phyloP scores from a whole-genome alignment of 169 alveolate species.

The Plasmodium vivax region DNA sequence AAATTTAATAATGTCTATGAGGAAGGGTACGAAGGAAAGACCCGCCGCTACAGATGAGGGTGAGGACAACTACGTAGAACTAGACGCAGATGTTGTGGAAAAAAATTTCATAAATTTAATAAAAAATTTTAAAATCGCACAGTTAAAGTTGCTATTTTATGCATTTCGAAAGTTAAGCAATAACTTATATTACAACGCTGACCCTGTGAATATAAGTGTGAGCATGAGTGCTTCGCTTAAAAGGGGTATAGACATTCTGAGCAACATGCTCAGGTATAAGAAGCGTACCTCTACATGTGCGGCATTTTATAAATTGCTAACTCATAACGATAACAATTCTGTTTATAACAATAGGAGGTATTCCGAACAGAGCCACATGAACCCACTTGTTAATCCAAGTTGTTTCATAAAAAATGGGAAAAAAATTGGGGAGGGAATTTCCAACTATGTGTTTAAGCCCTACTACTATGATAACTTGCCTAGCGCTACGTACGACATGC shows the following conservation, averaged over 20 bases:
- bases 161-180: slow-evolving; percentile 68
- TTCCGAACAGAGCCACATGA: slow-evolving; percentile 2
- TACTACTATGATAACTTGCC: slow-evolving; percentile 72
- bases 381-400: background rate
- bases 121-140: slow-evolving; percentile 66
- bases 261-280: slow-evolving; percentile 32
- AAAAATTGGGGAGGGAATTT: slow-evolving; percentile 10
- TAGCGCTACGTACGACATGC: slow-evolving; percentile 28
- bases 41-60: background rate
- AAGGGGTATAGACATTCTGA: slow-evolving; percentile 33
- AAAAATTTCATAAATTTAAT: slow-evolving; percentile 60
- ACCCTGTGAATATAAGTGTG: background rate
- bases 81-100: slow-evolving; percentile 74
- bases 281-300: background rate
- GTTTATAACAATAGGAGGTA: slow-evolving; percentile 25
- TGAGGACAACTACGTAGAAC: slow-evolving; percentile 45
- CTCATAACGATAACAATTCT: slow-evolving; percentile 16
- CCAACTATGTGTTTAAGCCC: slow-evolving; percentile 58
- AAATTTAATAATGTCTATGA: slow-evolving; percentile 41
- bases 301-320: slow-evolving; percentile 46
- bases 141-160: slow-evolving; percentile 34
- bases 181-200: slow-evolving; percentile 20
- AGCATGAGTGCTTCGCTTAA: slow-evolving; percentile 15
- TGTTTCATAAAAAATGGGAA: background rate
- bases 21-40: slow-evolving; percentile 5